Percentiles rank a stretch among this genome's conserved stretches.
phyloP scores from a whole-genome alignment of 805 yeast genomes.

The Monosporozyma servazzii region DNA sequence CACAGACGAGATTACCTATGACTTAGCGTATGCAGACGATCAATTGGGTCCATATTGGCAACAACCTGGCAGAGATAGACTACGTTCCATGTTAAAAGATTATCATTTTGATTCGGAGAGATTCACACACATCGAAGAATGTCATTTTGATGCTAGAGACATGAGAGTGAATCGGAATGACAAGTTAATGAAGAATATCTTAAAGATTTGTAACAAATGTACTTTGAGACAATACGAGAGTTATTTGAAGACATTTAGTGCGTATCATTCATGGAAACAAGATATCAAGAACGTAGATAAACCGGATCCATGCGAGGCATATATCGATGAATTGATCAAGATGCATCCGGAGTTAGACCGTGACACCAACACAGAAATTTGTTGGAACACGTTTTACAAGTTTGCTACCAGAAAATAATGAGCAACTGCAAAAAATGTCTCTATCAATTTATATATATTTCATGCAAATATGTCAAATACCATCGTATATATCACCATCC shows the following conservation, averaged over 20 bases:
- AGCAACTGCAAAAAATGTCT: too few species aligned
- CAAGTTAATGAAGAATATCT: constrained; percentile 12
- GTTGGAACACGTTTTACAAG: constrained; percentile 25
- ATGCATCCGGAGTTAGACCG: constrained; percentile 19
- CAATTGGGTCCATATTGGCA: constrained; percentile 67
- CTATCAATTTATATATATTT: too few species aligned
- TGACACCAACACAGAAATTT: constrained; percentile 12
- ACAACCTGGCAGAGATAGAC: constrained; percentile 61
- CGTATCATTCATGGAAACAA: constrained; percentile 48
- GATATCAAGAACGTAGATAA: constrained; percentile 28
- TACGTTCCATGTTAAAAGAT: constrained; percentile 36
- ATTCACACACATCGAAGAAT: constrained; percentile 35
- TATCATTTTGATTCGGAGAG: constrained; percentile 15
- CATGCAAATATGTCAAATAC: too few species aligned
- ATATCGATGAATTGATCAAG: constrained; percentile 31
- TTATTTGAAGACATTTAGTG: constrained; percentile 64
- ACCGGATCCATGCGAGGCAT: constrained; percentile 42
- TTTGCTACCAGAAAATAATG: constrained; percentile 12
- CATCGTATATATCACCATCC: not conserved
- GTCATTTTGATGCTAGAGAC: constrained; percentile 18
- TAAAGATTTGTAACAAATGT: constrained; percentile 31
- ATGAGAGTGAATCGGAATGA: constrained; percentile 6
- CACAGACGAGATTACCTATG: constrained; percentile 45
- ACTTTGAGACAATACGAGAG: constrained; percentile 39
- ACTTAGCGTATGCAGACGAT: constrained; percentile 42